Percentiles rank a stretch among this genome's conserved stretches.
phyloP scores from a whole-genome alignment of 805 yeast species.

The Zygoascus biomembranicola region DNA sequence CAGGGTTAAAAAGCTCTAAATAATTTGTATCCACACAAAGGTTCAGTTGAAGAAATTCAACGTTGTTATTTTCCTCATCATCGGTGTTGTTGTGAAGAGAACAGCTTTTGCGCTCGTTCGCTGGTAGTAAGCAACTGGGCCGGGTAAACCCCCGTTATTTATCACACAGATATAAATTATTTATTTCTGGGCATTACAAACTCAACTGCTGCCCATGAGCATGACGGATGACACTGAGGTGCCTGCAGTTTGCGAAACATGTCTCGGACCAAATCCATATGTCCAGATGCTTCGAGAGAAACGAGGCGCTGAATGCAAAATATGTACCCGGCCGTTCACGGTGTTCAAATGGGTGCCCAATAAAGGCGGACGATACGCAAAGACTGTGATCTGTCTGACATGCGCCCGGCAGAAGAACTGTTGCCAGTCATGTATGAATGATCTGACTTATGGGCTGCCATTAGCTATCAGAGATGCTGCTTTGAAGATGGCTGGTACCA shows the following conservation, averaged over 20 bases:
- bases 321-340: slow-evolving; percentile 80
- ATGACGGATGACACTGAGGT: slow-evolving; percentile 28
- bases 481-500: slow-evolving; percentile 57
- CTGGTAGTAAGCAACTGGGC: neutral
- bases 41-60: slow-evolving; percentile 37
- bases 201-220: neutral
- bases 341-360: slow-evolving; percentile 65
- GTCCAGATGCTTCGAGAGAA: slow-evolving; percentile 63
- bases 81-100: slow-evolving; percentile 3
- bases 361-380: slow-evolving; percentile 35
- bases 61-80: slow-evolving; percentile 27
- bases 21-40: slow-evolving; percentile 24
- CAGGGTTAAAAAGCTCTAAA: slow-evolving; percentile 40
- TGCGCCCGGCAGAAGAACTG: slow-evolving; percentile 76
- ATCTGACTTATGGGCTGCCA: slow-evolving; percentile 75
- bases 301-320: slow-evolving; percentile 72
- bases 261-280: slow-evolving; percentile 62
- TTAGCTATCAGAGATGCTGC: slow-evolving; percentile 73
- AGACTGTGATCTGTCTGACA: slow-evolving; percentile 66
- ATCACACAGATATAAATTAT: too few species aligned
- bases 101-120: neutral
- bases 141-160: neutral
- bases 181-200: neutral
- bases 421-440: slow-evolving; percentile 84
- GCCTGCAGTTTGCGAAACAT: slow-evolving; percentile 65